Conservation (phyloP, 116 monocot genomes). For the Dioscorea cayenensis region DNA sequence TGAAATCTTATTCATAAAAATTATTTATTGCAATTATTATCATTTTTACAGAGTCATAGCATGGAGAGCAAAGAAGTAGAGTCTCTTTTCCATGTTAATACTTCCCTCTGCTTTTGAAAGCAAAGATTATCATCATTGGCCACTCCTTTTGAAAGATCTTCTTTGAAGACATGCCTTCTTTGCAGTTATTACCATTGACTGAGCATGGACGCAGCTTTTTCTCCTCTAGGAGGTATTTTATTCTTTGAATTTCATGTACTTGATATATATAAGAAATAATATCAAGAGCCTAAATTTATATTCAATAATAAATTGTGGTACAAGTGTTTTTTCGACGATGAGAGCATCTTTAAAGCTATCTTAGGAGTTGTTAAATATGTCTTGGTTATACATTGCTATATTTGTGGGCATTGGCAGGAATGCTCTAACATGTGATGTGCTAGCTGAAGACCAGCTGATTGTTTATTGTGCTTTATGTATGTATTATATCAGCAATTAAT, state of each 20-base stretch:
- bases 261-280: neutral
- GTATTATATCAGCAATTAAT: too few relatives aligned
- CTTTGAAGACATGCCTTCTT: constrained; percentile 57
- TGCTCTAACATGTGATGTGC: too few relatives aligned
- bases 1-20: neutral
- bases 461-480: too few relatives aligned
- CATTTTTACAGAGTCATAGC: neutral
- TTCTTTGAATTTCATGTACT: neutral
- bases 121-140: neutral
- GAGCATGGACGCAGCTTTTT: constrained; percentile 70
- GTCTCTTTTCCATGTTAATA: neutral
- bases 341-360: too few relatives aligned
- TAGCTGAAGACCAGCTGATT: too few relatives aligned
- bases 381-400: too few relatives aligned
- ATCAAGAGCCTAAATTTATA: neutral
- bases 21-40: neutral
- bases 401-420: too few relatives aligned
- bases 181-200: constrained; percentile 69
- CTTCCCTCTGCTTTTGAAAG: neutral
- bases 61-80: neutral
- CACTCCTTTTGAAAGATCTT: neutral
- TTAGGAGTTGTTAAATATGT: too few relatives aligned
- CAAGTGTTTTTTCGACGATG: too few relatives aligned
- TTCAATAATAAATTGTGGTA: too few relatives aligned
- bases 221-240: constrained; percentile 58